Base-by-base conservation (phyloP, 805 yeast species). In the Zygoascus flipseniorum region DNA sequence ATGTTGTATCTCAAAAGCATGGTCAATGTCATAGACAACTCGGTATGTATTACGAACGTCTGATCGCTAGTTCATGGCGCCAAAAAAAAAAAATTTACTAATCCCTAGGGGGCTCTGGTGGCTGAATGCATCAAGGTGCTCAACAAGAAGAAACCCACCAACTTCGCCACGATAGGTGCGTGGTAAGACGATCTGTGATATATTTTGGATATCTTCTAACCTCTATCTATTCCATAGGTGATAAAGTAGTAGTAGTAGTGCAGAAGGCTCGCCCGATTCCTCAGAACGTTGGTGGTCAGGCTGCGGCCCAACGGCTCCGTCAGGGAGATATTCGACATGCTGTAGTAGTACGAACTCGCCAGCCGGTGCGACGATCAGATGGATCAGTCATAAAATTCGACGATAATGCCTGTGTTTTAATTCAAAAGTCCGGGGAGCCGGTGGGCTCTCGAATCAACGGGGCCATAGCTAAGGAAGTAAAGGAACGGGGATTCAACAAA, bases 301-400 rank as follows among this genome's bases (percentile, higher is more conserved):
- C 84, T 1, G 83, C 85, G 35, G 76, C 83, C 42, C 69, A 65
- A 52, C 75, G 92, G 69, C 96, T 92, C 43, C 88, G 90, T 69
- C 85, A 93, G 72, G 96, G 97, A 62, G 99, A 93, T 66, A 88
- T 93, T 52, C 85, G 93, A 55, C 92, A 95, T 65, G 99, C 97
- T 3, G 92, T 93, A 31, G 86, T 93, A 44, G 97, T 90, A 18
- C 83, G 99, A 70, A 89, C 97, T 0, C 89, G 84, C 71, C 89
- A 89, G 58, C 80, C 81, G 52, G 79, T 79, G 57, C 77, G 77
- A 63, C 81, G 99, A 66, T 77, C 83, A 2, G 98, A 93, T 67
- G 99, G 99, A 2, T 78, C 95, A 1, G 81, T 81, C 20, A 78
- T 93, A 31, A 76, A 86, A 61, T 93, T 93, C 67, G 97, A 90